phyloP scores from a whole-genome alignment of 169 alveolate species.

The Plasmodium adleri region DNA sequence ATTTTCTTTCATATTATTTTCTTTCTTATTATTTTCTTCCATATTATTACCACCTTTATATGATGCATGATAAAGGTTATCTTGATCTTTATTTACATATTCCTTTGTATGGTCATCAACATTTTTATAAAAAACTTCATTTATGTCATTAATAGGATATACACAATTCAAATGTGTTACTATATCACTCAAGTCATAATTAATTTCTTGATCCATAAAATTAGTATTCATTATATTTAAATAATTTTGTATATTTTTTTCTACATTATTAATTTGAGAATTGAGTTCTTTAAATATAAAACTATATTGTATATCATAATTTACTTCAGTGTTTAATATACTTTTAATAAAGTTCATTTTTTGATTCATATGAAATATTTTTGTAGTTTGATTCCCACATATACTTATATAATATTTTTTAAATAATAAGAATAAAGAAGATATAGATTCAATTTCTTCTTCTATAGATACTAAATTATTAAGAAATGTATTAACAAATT shows the following conservation, averaged over 20 bases:
- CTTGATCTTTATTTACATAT: too few relatives aligned
- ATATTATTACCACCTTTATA: background rate
- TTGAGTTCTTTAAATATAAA: constrained; percentile 13
- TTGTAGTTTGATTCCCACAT: constrained; percentile 48
- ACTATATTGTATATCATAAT: constrained; percentile 39
- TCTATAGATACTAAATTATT: constrained; percentile 28
- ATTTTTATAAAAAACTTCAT: constrained; percentile 2
- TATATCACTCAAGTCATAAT: background rate
- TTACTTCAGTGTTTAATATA: constrained; percentile 20
- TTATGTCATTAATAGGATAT: constrained; percentile 7
- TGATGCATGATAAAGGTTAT: too few relatives aligned
- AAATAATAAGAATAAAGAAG: constrained; percentile 34
- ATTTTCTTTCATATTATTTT: background rate
- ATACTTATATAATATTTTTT: constrained; percentile 59
- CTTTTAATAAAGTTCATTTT: constrained; percentile 31
- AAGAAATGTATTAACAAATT: constrained; percentile 8
- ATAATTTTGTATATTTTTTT: constrained; percentile 21
- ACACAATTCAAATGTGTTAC: background rate
- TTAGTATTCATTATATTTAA: constrained; percentile 10
- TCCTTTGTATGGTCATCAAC: too few relatives aligned
- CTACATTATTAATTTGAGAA: constrained; percentile 4
- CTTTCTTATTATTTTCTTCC: background rate
- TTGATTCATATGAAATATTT: constrained; percentile 48
- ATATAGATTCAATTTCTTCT: constrained; percentile 46
- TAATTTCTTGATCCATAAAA: background rate